A percentile compares a stretch with the other conserved stretches of the same genome.
Conservation (phyloP, 139 green algal genomes). For the Desmodesmus armatus region DNA sequence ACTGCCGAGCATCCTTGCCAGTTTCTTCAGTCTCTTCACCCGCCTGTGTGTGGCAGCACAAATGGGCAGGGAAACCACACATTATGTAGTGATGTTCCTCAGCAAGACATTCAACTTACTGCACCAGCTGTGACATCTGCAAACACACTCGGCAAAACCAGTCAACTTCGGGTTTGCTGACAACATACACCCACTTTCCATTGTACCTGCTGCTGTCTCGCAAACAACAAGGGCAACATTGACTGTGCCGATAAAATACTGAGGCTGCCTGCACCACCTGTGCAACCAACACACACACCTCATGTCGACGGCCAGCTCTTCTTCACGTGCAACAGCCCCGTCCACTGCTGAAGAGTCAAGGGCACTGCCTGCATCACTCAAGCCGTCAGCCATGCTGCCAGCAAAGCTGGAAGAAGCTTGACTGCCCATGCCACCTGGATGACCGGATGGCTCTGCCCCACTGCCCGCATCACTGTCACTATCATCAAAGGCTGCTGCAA, state of each 20-base stretch:
- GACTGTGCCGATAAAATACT: background rate
- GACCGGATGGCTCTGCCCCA: background rate
- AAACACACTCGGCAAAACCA: background rate
- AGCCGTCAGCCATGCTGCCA: background rate
- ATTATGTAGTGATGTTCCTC: background rate
- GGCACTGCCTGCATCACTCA: background rate
- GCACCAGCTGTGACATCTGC: background rate
- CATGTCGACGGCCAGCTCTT: background rate
- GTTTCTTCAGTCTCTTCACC: too few species aligned
- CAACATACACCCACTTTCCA: too few species aligned
- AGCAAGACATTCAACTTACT: background rate
- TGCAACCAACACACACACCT: too few species aligned
- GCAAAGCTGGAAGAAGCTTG: too few species aligned
- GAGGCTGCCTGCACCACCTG: background rate
- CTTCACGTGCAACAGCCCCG: background rate
- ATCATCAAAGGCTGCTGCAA: too few species aligned
- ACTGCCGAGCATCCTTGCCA: too few species aligned
- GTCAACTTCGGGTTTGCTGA: too few species aligned
- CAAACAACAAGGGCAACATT: background rate
- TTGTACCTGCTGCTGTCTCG: background rate
- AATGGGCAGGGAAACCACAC: background rate
- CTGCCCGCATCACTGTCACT: background rate
- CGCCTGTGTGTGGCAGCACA: too few species aligned
- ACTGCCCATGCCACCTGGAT: too few species aligned
- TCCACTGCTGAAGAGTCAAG: background rate